A percentile compares a stretch with the other conserved stretches of the same genome.
phyloP scores from a whole-genome alignment of 805 yeast species.

The Metschnikowia colocasiae region DNA sequence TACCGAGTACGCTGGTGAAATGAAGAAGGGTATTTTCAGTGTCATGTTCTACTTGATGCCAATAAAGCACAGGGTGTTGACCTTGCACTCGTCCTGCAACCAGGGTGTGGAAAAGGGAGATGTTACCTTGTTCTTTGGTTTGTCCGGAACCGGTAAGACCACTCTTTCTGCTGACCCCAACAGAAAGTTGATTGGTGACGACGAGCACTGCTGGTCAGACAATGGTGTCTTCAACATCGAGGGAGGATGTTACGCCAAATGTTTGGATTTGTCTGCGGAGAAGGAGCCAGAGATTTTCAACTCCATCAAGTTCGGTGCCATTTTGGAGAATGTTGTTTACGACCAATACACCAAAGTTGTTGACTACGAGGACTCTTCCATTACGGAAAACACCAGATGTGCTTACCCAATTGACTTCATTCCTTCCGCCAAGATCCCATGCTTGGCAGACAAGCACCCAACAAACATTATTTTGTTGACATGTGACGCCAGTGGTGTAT shows the following conservation, averaged over 20 bases:
- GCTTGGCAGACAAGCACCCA: slow-evolving; percentile 86
- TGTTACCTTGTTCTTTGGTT: slow-evolving; percentile 92
- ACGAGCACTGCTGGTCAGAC: slow-evolving; percentile 99
- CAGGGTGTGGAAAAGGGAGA: slow-evolving; percentile 80
- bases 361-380: slow-evolving; percentile 74
- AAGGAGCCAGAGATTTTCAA: slow-evolving; percentile 97
- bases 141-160: slow-evolving; percentile 98
- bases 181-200: slow-evolving; percentile 94
- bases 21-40: slow-evolving; percentile 98
- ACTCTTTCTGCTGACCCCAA: slow-evolving; percentile 95
- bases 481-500: slow-evolving; percentile 97
- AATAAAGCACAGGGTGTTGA: slow-evolving; percentile 81
- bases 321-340: slow-evolving; percentile 88
- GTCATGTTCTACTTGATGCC: slow-evolving; percentile 99
- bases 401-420: slow-evolving; percentile 97
- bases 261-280: slow-evolving; percentile 82
- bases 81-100: slow-evolving; percentile 93
- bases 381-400: slow-evolving; percentile 97
- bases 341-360: slow-evolving; percentile 75
- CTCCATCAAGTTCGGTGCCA: slow-evolving; percentile 92
- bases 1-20: slow-evolving; percentile 99
- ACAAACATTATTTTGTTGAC: slow-evolving; percentile 87
- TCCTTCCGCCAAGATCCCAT: slow-evolving; percentile 94
- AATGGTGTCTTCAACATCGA: slow-evolving; percentile 98
- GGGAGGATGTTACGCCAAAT: slow-evolving; percentile 99